A percentile compares a stretch with the other conserved stretches of the same genome.
phyloP scores from a whole-genome alignment of 805 yeast species.

The Zygoascus flipseniorum region DNA sequence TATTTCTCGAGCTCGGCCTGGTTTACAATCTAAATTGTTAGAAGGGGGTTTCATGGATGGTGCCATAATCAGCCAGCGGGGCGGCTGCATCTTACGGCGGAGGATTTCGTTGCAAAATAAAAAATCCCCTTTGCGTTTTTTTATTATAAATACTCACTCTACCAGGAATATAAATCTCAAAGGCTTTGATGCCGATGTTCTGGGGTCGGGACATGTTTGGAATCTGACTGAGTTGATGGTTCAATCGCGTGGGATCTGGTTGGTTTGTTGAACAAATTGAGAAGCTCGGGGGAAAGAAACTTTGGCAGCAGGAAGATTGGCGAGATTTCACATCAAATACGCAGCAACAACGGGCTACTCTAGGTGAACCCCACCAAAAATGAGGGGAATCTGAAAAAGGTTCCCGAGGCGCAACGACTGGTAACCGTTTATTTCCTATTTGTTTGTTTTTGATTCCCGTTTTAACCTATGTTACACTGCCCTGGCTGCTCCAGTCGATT shows the following conservation, averaged over 20 bases:
- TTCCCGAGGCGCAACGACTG: too few species aligned
- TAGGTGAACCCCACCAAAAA: too few species aligned
- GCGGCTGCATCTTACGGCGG: too few species aligned
- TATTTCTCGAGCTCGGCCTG: constrained; percentile 79
- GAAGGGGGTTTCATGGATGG: neutral
- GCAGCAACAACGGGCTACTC: too few species aligned
- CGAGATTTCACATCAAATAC: neutral
- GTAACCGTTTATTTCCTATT: too few species aligned
- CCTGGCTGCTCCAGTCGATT: too few species aligned
- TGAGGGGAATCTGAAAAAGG: too few species aligned
- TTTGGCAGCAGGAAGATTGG: neutral
- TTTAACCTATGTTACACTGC: too few species aligned
- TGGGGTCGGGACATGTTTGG: constrained; percentile 37
- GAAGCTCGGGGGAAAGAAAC: too few species aligned
- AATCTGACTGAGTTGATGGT: neutral
- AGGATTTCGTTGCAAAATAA: too few species aligned
- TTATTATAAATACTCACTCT: constrained; percentile 36
- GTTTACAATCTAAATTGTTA: constrained; percentile 41
- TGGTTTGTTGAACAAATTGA: neutral
- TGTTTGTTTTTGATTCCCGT: too few species aligned
- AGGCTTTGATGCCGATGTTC: constrained; percentile 94
- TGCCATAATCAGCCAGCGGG: neutral
- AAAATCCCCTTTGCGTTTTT: neutral
- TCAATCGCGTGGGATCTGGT: neutral
- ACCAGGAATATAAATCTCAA: constrained; percentile 84